Evolutionary conservation across 1,284 basidiomycete species (phyloP), one percentile per base, ranked within the genome.

Genomic region (Pseudozyma thailandica): DNA sequence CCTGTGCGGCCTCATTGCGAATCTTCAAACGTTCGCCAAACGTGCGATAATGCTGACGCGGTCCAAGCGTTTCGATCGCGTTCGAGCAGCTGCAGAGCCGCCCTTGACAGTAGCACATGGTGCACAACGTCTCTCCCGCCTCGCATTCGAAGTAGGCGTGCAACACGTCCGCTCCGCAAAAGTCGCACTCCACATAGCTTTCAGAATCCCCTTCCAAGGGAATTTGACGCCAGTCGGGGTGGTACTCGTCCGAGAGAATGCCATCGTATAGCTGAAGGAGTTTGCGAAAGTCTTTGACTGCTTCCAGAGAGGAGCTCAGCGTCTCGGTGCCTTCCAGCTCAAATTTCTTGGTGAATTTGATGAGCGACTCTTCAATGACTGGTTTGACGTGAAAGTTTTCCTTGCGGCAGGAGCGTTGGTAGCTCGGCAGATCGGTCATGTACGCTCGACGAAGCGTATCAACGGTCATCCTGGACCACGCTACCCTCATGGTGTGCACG

Each of bases 121-220:
- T 23, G 41, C 70, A 72, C n/a, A 72, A 23, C 9, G 70, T 72
- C 15, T 72, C 57, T 23, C 53, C 53, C 0, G 12, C 30, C 16
- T 39, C 28, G 38, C 70, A 72, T 35, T 72, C 70, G n/a, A 72
- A 69, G 37, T 47, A 72, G 47, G 59, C 60, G 26, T 59, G 56
- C 42, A 68, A 37, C n/a, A 69, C 50, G 28, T 64, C 49, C 31
- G 60, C 64, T 16, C 70, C 70, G 42, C 70, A 72, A 21, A 72
- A 68, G 46, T 72, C 70, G 57, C 70, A 72, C 39, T 72, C 70
- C 30, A 72, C 64, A 42, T 69, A 69, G 53, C 47, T 59, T 37
- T 64, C 56, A 25, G 27, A 5, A 12, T 30, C 50, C 45, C 64
- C 64, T 46, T 46, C 56, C 18, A 54, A 18, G 6, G n/a, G 6